phyloP scores from a whole-genome alignment of 2,329 filamentous ascomycete species.

The Penicillium sp. region DNA sequence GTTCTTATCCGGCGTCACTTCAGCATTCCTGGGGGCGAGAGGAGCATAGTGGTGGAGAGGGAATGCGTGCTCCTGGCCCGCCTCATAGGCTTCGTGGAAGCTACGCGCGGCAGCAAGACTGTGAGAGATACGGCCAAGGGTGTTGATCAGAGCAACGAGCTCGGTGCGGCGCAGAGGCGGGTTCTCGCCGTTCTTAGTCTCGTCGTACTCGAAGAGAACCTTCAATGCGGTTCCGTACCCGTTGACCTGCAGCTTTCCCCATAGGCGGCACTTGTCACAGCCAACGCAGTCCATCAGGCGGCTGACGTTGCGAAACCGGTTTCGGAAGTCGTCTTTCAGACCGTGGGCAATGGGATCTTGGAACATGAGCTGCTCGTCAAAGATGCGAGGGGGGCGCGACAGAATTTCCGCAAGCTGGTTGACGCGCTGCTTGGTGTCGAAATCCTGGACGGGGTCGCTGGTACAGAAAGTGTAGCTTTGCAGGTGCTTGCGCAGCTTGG shows the following conservation, averaged over 20 bases:
- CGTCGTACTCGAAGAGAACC: slow-evolving; percentile 90
- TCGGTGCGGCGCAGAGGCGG: slow-evolving; percentile 83
- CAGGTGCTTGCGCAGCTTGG: slow-evolving; percentile 83
- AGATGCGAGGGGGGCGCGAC: slow-evolving; percentile 70
- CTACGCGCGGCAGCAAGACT: slow-evolving; percentile 73
- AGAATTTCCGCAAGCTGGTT: slow-evolving; percentile 72
- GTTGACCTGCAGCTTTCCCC: slow-evolving; percentile 94
- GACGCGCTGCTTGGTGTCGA: slow-evolving; percentile 77
- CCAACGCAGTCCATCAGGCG: slow-evolving; percentile 98
- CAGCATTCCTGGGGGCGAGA: slow-evolving; percentile 23
- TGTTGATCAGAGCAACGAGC: slow-evolving; percentile 92
- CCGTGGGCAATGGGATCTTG: slow-evolving; percentile 65
- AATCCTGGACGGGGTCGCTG: slow-evolving; percentile 78
- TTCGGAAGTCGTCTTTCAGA: slow-evolving; percentile 95
- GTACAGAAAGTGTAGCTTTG: slow-evolving; percentile 88
- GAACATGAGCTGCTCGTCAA: slow-evolving; percentile 96
- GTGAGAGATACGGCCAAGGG: slow-evolving; percentile 80
- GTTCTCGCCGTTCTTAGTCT: slow-evolving; percentile 61
- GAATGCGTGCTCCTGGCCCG: slow-evolving; percentile 34
- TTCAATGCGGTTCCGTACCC: slow-evolving; percentile 95
- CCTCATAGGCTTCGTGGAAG: slow-evolving; percentile 60
- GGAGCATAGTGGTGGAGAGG: slow-evolving; percentile 30
- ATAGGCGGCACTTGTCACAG: slow-evolving; percentile 96
- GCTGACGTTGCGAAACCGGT: slow-evolving; percentile 94
- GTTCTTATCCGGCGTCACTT: neutral